A percentile compares a stretch with the other conserved stretches of the same genome.
Conservation (phyloP, 169 alveolate species). For the Cystoisospora suis region DNA sequence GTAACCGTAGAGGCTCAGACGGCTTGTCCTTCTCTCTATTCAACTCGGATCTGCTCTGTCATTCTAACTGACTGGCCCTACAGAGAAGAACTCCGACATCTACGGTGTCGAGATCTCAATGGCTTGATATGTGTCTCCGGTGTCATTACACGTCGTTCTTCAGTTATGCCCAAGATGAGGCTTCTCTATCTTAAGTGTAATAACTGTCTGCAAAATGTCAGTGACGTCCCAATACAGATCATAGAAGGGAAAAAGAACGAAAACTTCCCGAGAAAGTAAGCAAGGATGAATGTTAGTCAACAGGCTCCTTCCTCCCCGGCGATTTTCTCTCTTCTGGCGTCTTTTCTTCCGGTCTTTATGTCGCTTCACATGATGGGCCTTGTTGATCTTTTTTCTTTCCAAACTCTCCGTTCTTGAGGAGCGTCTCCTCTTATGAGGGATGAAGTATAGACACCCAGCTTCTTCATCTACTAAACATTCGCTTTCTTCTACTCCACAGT, state of each 20-base stretch:
- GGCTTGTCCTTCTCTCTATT: conserved; percentile 19
- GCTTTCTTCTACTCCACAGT: no score
- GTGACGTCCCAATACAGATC: conserved; percentile 29
- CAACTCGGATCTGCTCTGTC: conserved; percentile 4
- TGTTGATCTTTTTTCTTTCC: no score
- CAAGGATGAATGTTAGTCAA: no score
- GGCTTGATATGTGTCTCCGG: conserved; percentile 38
- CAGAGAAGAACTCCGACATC: conserved; percentile 15
- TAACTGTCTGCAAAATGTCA: conserved; percentile 7
- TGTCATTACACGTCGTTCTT: neutral
- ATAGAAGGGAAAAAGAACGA: conserved; percentile 33
- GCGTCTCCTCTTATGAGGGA: no score
- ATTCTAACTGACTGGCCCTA: conserved; percentile 51
- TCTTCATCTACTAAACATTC: no score
- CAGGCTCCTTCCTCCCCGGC: no score
- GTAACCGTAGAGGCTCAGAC: conserved; percentile 37
- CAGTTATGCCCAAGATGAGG: conserved; percentile 40
- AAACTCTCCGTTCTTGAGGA: no score
- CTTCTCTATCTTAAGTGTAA: conserved; percentile 28
- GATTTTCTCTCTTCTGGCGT: no score
- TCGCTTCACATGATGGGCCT: no score
- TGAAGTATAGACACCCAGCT: no score
- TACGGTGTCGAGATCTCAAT: conserved; percentile 18
- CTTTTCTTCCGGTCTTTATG: no score
- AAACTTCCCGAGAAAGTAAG: conserved; percentile 37